phyloP scores from a whole-genome alignment of 164 flowering plant species.

The Echeveria elegans region DNA sequence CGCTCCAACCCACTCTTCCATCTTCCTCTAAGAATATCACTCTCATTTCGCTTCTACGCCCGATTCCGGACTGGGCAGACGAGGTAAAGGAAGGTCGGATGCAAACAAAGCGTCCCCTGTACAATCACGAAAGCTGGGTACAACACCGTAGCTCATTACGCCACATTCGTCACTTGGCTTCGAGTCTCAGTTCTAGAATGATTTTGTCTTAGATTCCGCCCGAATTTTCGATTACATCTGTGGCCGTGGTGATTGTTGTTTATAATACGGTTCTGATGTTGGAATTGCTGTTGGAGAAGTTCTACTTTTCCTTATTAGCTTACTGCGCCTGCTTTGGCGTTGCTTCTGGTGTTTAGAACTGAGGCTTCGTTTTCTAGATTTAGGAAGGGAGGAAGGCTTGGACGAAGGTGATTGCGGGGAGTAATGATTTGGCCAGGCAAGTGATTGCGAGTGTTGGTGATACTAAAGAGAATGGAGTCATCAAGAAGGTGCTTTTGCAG shows the following conservation, averaged over 20 bases:
- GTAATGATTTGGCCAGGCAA: conserved; percentile 65
- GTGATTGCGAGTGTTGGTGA: conserved; percentile 44
- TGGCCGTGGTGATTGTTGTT: conserved; percentile 47
- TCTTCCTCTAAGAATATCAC: conserved; percentile 11
- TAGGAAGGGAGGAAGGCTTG: conserved; percentile 85
- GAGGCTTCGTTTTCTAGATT: conserved; percentile 90
- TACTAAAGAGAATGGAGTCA: conserved; percentile 21
- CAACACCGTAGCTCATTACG: conserved; percentile 80
- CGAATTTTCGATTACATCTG: conserved; percentile 56
- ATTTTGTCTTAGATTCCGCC: conserved; percentile 77
- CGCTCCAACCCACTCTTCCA: conserved; percentile 10
- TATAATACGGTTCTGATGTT: conserved; percentile 55
- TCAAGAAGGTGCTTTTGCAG: conserved; percentile 53
- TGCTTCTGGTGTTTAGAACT: conserved; percentile 76
- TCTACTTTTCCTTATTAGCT: conserved; percentile 80
- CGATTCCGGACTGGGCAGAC: conserved; percentile 81
- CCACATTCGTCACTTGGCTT: conserved; percentile 63
- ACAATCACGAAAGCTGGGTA: conserved; percentile 73
- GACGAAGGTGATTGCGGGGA: conserved; percentile 63
- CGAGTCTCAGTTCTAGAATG: conserved; percentile 71
- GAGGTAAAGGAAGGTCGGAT: conserved; percentile 60
- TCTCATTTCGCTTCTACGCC: conserved; percentile 35
- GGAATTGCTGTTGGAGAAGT: conserved; percentile 56
- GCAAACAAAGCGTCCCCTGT: conserved; percentile 41
- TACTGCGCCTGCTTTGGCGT: conserved; percentile 89